Percentiles rank a stretch among this genome's conserved stretches.
Conservation (phyloP, 1,284 basidiomycete species). For the Limonomyces culmigenus region DNA sequence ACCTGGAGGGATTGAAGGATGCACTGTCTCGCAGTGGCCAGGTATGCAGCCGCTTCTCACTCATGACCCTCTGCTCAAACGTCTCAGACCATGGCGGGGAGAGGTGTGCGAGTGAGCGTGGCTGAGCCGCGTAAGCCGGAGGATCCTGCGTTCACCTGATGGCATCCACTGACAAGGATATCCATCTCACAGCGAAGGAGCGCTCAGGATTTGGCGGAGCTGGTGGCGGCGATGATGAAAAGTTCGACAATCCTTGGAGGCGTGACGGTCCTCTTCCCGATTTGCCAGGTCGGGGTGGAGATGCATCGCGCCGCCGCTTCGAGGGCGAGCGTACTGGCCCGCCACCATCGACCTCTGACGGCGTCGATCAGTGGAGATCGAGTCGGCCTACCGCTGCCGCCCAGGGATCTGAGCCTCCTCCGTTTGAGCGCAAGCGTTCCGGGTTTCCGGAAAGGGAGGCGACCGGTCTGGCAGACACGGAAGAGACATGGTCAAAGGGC, state of each 20-base stretch:
- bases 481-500: conserved; percentile 60
- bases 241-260: conserved; percentile 72
- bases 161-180: too few species aligned
- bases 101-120: conserved; percentile 81
- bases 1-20: conserved; percentile 70
- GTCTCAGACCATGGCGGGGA: conserved; percentile 50
- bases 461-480: conserved; percentile 48
- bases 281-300: conserved; percentile 28
- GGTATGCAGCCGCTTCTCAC: conserved; percentile 2
- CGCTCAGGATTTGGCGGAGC: conserved; percentile 34
- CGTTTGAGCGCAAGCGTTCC: conserved; percentile 35
- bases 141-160: conserved; percentile 3
- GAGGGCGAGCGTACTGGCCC: conserved; percentile 33
- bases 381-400: conserved; percentile 23
- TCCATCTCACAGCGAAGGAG: conserved; percentile 58
- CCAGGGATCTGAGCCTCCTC: conserved; percentile 27
- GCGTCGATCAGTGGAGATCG: conserved; percentile 54
- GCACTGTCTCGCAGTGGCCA: conserved; percentile 49
- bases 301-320: conserved; percentile 43
- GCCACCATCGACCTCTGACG: conserved; percentile 34
- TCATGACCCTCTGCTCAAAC: conserved; percentile 5
- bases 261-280: conserved; percentile 79
- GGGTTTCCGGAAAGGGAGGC: conserved; percentile 35
- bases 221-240: conserved; percentile 43
- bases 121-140: conserved; percentile 75